Base-by-base conservation (phyloP, 805 yeast genomes). In the Nakazawaea siamensis region DNA sequence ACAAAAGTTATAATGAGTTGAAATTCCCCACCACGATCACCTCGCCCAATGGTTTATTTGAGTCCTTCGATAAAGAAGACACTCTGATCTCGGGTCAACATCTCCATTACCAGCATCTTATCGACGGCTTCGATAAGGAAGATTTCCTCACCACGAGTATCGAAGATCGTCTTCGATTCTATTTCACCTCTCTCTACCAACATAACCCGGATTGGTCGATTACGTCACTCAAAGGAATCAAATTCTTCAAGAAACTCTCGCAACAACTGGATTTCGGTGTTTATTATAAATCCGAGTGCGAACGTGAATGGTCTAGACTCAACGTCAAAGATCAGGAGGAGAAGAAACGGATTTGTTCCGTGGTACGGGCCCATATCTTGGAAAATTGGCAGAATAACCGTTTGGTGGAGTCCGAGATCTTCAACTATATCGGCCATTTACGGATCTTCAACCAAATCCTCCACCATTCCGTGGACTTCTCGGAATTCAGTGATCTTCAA, bases 151-250 rank as follows among this genome's bases (percentile, higher is more conserved):
- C 45, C 1, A 32, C 35, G 27, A 33, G 60, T 4, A 46, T 60
- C 15, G 44, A 49, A 4, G 52, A 62, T 28, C 59, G 67, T 37
- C 71, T 78, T 46, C 47, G 53, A 25, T 41, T 55, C 4, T 73
- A 69, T 42, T 73, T 73, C 46, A 55, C 61, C 27, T 60, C 57
- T 33, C 47, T 73, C 4, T 61, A 60, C 41, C 43, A 47, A 17
- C 31, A 36, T 11, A 52, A 68, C 32, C 60, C 62, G 15, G 62
- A 68, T 24, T 73, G 80, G 80, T 5, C 12, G 9, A 29, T 37
- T 7, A 3, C 31, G 5, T 15, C 20, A 3, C 23, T 37, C 9
- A 7, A 11, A 5, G 19, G 29, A 12, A 7, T 27, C 14, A 33
- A 25, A 26, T 37, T 33, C 24, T 26, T 29, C 31, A 32, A 33